phyloP scores from a whole-genome alignment of 768 basidiomycete genomes.

The Favolaschia claudopus region DNA sequence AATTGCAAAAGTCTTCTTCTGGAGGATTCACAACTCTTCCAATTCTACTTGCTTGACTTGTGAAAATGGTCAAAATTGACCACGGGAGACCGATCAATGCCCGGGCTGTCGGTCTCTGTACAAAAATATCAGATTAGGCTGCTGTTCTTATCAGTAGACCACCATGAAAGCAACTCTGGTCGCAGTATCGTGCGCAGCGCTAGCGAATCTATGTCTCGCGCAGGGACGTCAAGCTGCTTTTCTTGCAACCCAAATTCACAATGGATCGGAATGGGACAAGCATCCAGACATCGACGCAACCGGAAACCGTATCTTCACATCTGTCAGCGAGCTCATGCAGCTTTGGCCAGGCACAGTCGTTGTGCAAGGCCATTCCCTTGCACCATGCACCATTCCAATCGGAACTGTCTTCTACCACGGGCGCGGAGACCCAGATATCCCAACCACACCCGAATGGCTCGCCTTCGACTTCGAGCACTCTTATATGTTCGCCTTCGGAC shows the following conservation, averaged over 20 bases:
- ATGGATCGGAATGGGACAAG: constrained; percentile 26
- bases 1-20: too few species aligned
- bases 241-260: neutral
- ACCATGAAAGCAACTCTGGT: too few species aligned
- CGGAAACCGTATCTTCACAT: constrained; percentile 23
- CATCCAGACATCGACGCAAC: constrained; percentile 39
- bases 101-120: too few species aligned
- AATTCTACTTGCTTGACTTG: too few species aligned
- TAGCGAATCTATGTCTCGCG: too few species aligned
- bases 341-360: constrained; percentile 44
- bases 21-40: too few species aligned
- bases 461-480: constrained; percentile 46
- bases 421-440: constrained; percentile 26
- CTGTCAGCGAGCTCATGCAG: constrained; percentile 40
- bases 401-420: constrained; percentile 48
- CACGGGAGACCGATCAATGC: too few species aligned
- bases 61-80: too few species aligned
- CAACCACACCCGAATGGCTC: constrained; percentile 40
- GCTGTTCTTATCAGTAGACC: too few species aligned
- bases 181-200: too few species aligned
- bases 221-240: too few species aligned
- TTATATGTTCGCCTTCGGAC: constrained; percentile 21
- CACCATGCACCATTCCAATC: constrained; percentile 41
- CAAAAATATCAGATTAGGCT: too few species aligned
- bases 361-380: constrained; percentile 38